Percentiles rank a stretch among this genome's conserved stretches.
Conservation (phyloP, 1,284 basidiomycete genomes). For the Rhodotorula mucilaginosa region DNA sequence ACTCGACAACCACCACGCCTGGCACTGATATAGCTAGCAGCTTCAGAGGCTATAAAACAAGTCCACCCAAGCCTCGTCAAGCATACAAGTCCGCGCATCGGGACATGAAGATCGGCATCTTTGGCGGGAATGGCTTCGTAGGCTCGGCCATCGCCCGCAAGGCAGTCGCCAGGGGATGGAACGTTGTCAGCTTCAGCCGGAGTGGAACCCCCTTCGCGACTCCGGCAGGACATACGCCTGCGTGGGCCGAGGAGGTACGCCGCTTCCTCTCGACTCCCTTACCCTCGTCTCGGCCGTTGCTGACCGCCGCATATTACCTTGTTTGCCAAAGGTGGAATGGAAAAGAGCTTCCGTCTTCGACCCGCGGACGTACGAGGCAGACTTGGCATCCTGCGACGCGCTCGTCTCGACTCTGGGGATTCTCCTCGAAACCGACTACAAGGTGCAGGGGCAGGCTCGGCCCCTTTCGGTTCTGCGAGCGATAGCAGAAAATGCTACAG, state of each 20-base stretch:
- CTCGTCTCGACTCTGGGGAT: conserved; percentile 95
- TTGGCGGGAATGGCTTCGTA: conserved; percentile 39
- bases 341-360: conserved; percentile 71
- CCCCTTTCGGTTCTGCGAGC: conserved; percentile 54
- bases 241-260: conserved; percentile 72
- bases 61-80: not conserved
- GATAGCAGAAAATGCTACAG: conserved; percentile 49
- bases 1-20: too few relatives aligned
- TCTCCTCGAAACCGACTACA: conserved; percentile 83
- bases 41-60: too few relatives aligned
- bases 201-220: conserved; percentile 82
- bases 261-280: not conserved
- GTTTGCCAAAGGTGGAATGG: conserved; percentile 67
- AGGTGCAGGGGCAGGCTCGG: conserved; percentile 63
- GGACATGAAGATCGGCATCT: conserved; percentile 17
- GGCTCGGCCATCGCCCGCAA: conserved; percentile 88
- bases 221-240: conserved; percentile 81
- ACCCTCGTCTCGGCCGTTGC: conserved; percentile 13
- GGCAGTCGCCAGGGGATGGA: conserved; percentile 76
- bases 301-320: conserved; percentile 27
- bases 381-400: conserved; percentile 66
- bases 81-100: not conserved
- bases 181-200: conserved; percentile 64
- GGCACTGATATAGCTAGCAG: too few relatives aligned
- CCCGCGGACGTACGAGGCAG: conserved; percentile 67